phyloP scores from a whole-genome alignment of 371 early-diverging fungal genomes.

The Batkoa obscura region DNA sequence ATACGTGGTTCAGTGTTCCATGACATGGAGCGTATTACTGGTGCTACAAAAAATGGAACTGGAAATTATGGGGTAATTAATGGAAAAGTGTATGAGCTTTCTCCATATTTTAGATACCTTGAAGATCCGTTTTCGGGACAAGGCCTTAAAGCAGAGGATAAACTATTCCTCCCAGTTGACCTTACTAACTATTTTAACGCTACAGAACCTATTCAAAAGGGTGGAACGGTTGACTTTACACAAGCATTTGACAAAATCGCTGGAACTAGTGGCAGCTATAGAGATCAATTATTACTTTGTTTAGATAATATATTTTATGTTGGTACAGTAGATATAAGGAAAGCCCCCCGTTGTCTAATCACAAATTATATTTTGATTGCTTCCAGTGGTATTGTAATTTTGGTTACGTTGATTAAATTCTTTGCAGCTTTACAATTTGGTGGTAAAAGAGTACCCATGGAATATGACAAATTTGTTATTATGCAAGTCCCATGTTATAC shows the following conservation, averaged over 20 bases:
- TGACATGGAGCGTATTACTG: conserved; percentile 11
- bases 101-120: conserved; percentile 28
- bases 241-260: conserved; percentile 20
- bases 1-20: background rate
- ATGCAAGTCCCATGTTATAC: conserved; percentile 75
- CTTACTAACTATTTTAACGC: background rate
- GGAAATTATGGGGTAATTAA: conserved; percentile 42
- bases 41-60: conserved; percentile 21
- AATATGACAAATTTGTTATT: conserved; percentile 80
- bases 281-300: conserved; percentile 25
- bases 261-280: conserved; percentile 15
- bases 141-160: no score
- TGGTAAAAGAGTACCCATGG: conserved; percentile 45
- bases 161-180: background rate
- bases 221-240: conserved; percentile 28
- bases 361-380: conserved; percentile 70
- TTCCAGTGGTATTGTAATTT: conserved; percentile 49
- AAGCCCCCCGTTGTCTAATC: conserved; percentile 59
- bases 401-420: conserved; percentile 78
- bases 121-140: background rate
- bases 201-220: background rate
- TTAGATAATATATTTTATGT: conserved; percentile 68
- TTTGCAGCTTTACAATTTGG: conserved; percentile 79
- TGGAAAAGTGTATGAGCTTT: conserved; percentile 53
- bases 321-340: conserved; percentile 70